A percentile compares a stretch with the other conserved stretches of the same genome.
phyloP scores from a whole-genome alignment of 495 filamentous ascomycete genomes.

The Penicillium diatomitis region DNA sequence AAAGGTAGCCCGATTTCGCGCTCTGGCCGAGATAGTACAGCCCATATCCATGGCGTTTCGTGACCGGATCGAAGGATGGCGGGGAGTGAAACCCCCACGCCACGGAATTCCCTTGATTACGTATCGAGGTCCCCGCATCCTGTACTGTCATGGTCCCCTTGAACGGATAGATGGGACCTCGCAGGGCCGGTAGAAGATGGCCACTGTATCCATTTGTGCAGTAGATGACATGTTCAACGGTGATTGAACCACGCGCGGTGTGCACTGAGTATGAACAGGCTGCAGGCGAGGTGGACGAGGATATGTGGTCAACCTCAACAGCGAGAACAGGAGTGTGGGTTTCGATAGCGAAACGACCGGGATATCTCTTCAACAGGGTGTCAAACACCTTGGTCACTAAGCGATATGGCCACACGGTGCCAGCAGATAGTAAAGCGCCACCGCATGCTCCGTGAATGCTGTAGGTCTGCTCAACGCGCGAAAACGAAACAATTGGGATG shows the following conservation, averaged over 20 bases:
- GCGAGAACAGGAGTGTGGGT: conserved; percentile 59
- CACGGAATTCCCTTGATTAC: conserved; percentile 15
- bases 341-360: conserved; percentile 59
- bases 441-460: conserved; percentile 37
- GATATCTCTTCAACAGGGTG: conserved; percentile 36
- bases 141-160: conserved; percentile 67
- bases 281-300: conserved; percentile 1
- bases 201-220: conserved; percentile 76
- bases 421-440: conserved; percentile 36
- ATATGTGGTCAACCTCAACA: conserved; percentile 10
- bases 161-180: conserved; percentile 67
- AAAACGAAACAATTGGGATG: too few relatives aligned
- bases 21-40: conserved; percentile 76
- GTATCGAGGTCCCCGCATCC: conserved; percentile 32
- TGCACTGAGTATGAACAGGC: conserved; percentile 29
- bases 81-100: conserved; percentile 31
- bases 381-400: conserved; percentile 60
- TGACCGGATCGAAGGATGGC: conserved; percentile 7
- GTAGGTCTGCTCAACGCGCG: conserved; percentile 11
- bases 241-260: conserved; percentile 56
- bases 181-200: conserved; percentile 57
- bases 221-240: conserved; percentile 51
- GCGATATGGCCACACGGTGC: conserved; percentile 72
- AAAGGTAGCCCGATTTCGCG: conserved; percentile 32
- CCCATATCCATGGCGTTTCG: conserved; percentile 43